These are phyloP conservation scores for Macaranga tanarius DNA, from an alignment of 441 rosid genomes.

Conservation along the genomic window DNA sequence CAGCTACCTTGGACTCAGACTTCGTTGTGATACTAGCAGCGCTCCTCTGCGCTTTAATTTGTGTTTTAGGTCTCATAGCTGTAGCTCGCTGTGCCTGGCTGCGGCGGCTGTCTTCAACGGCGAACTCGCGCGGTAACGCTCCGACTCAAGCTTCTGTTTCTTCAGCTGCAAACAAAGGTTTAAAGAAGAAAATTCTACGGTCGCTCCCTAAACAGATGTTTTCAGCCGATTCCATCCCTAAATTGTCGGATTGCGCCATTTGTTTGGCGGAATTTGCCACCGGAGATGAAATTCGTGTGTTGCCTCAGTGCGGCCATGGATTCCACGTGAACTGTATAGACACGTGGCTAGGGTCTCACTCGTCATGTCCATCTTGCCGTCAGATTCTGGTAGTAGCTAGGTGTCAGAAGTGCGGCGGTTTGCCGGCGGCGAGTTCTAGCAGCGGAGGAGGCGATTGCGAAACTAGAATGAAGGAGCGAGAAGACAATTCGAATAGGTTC, in stretches of 20 bases:
- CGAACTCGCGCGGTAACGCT: neutral
- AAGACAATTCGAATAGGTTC: slow-evolving; percentile 49
- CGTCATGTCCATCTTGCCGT: slow-evolving; percentile 97
- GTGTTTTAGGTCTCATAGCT: slow-evolving; percentile 77
- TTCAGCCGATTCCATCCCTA: slow-evolving; percentile 41
- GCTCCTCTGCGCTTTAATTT: slow-evolving; percentile 86
- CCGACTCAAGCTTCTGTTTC: slow-evolving; percentile 22
- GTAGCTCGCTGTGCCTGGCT: slow-evolving; percentile 90
- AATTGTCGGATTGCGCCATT: slow-evolving; percentile 55
- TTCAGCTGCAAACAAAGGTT: slow-evolving; percentile 69
- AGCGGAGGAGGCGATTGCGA: slow-evolving; percentile 28
- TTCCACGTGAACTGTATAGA: slow-evolving; percentile 91
- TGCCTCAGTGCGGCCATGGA: slow-evolving; percentile 90
- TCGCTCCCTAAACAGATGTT: slow-evolving; percentile 64
- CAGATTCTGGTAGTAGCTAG: slow-evolving; percentile 63
- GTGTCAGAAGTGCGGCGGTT: slow-evolving; percentile 75
- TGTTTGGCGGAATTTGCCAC: slow-evolving; percentile 32
- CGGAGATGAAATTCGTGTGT: slow-evolving; percentile 79
- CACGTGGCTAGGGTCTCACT: slow-evolving; percentile 91
- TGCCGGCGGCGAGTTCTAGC: slow-evolving; percentile 49
- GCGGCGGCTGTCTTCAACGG: slow-evolving; percentile 32
- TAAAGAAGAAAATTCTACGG: slow-evolving; percentile 76
- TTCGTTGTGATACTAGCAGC: slow-evolving; percentile 83
- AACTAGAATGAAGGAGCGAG: slow-evolving; percentile 45
- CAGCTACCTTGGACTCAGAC: slow-evolving; percentile 61